Evolutionary conservation across 805 yeast species (phyloP).

Genomic region (Yarrowia deformans): DNA sequence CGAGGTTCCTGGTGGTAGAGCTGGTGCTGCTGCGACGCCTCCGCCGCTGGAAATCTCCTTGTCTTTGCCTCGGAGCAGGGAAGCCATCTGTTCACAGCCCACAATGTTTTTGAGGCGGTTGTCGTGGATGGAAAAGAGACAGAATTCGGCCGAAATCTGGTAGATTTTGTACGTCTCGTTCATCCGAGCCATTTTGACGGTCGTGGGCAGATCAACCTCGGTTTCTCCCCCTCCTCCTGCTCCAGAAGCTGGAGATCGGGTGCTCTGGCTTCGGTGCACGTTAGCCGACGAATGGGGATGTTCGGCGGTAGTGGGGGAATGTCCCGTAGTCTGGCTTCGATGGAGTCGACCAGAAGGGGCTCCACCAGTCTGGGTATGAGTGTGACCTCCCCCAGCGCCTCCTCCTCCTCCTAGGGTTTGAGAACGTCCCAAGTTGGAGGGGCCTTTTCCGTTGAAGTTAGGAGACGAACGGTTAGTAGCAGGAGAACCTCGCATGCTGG

Average conservation of each 20-base stretch:
- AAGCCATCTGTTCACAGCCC: slow-evolving; percentile 27
- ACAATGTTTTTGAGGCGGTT: slow-evolving; percentile 35
- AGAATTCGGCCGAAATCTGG: slow-evolving; percentile 10
- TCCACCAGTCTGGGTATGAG: not conserved
- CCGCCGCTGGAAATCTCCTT: slow-evolving; percentile 29
- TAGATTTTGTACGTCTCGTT: slow-evolving; percentile 20
- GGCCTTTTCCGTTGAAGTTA: not conserved
- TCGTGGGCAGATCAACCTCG: slow-evolving; percentile 21
- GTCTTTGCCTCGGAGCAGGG: slow-evolving; percentile 22
- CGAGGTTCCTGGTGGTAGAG: not conserved
- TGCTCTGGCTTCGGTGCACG: slow-evolving; percentile 14
- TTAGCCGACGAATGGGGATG: slow-evolving; percentile 10
- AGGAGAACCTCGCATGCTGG: slow-evolving; percentile 10
- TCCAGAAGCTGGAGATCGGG: not conserved
- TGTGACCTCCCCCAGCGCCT: no score
- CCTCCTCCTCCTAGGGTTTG: slow-evolving; percentile 2
- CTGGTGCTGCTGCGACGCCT: not conserved
- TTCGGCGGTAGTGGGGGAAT: not conserved
- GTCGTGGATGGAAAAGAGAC: slow-evolving; percentile 29
- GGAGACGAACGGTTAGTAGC: not conserved
- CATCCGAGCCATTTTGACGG: slow-evolving; percentile 24
- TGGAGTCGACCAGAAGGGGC: not conserved
- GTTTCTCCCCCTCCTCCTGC: no score
- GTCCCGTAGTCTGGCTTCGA: slow-evolving; percentile 14
- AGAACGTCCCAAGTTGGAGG: not conserved